Evolutionary conservation across 164 flowering plant species (phyloP), one percentile per base, ranked within the genome.

Genomic region (Warburgia ugandensis): DNA sequence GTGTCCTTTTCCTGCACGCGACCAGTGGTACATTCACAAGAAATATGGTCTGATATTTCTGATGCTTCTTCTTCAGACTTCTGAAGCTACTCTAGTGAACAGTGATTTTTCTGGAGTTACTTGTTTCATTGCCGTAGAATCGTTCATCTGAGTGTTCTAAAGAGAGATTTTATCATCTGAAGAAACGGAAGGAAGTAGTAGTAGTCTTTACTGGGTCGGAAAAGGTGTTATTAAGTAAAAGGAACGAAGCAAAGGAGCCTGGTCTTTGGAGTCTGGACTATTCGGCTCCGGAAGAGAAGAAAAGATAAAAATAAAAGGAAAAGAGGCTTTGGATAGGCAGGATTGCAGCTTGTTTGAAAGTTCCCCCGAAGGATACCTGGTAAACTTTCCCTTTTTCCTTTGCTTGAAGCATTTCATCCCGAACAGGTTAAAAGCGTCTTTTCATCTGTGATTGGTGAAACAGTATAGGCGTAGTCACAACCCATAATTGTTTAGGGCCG

Each of bases 351-450:
- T 12, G 7, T 7, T 45, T 33, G 8, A 10, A 17, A 55, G n/a
- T 7, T 11, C n/a, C 27, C 26, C 14, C 11, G 29, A 22, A 12
- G 42, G 42, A 13, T 38, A 7, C 42, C 6, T 21, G 10, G 12
- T 16, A 38, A 48, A 14, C 26, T 26, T 40, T 26, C 11, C 17
- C 35, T 29, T 32, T 33, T 6, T 51, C 19, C 29, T 53, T 42
- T 45, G 26, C 37, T 47, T 50, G 57, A 11, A 23, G 57, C 48
- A 48, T 14, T 53, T 62, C 53, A 46, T 54, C 57, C 17, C 60
- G 46, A 52, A 27, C 45, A 45, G 48, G 64, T 57, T 37, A 60
- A 54, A 67, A 61, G 49, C 54, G 74, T 70, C 65, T 61, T 70
- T 62, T 69, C 77, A 55, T 41, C 45, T 47, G 31, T 32, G 48